Conservation (phyloP, 2,329 filamentous ascomycete genomes). For the Aspergillus glaucus region DNA sequence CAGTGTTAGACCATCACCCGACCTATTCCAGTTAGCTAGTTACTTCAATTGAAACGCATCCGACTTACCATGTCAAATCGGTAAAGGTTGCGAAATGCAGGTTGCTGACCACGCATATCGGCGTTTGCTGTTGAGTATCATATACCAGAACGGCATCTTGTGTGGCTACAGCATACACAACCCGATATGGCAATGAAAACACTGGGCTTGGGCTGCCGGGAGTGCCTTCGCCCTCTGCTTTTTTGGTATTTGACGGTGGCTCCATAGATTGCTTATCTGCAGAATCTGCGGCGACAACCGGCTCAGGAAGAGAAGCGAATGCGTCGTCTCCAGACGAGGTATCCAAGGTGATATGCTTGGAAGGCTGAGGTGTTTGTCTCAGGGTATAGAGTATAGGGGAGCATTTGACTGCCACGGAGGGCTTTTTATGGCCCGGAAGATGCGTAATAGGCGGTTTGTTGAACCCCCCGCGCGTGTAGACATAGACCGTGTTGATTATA, state of each 20-base stretch:
- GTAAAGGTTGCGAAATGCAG: slow-evolving; percentile 96
- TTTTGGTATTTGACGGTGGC: slow-evolving; percentile 52
- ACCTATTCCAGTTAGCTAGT: slow-evolving; percentile 46
- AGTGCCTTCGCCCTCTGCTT: slow-evolving; percentile 44
- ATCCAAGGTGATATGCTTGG: slow-evolving; percentile 89
- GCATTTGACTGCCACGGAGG: slow-evolving; percentile 90
- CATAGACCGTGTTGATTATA: slow-evolving; percentile 94
- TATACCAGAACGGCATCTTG: slow-evolving; percentile 93
- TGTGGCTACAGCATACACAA: slow-evolving; percentile 94
- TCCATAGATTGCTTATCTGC: slow-evolving; percentile 60
- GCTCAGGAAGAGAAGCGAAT: slow-evolving; percentile 77
- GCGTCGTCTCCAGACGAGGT: slow-evolving; percentile 81
- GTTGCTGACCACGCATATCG: slow-evolving; percentile 91
- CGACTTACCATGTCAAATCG: slow-evolving; percentile 78
- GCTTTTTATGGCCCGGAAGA: slow-evolving; percentile 94
- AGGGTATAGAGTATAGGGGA: slow-evolving; percentile 84
- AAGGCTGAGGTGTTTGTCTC: slow-evolving; percentile 60
- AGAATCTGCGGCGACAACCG: slow-evolving; percentile 55
- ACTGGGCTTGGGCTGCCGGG: slow-evolving; percentile 54
- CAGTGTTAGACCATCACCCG: slow-evolving; percentile 68
- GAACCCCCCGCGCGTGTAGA: slow-evolving; percentile 91
- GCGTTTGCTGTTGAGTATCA: slow-evolving; percentile 93
- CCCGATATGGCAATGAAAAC: slow-evolving; percentile 83
- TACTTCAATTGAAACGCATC: background rate
- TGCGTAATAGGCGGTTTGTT: slow-evolving; percentile 95